phyloP scores from a whole-genome alignment of 2,329 filamentous ascomycete genomes.

The Rhynchosporium secalis region DNA sequence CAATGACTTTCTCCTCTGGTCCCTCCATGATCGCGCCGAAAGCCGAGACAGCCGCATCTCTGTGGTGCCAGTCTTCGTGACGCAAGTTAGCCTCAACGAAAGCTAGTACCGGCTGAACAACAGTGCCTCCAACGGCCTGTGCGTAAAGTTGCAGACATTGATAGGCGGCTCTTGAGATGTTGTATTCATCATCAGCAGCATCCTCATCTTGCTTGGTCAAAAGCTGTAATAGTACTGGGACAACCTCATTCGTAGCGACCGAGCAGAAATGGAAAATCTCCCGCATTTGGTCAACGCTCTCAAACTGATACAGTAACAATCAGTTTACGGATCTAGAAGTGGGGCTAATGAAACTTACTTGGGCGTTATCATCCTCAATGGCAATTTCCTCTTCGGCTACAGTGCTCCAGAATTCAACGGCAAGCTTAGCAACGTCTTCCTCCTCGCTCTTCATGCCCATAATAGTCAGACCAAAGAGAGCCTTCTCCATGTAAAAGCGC shows the following conservation, averaged over 20 bases:
- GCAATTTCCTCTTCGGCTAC: constrained; percentile 98
- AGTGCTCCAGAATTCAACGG: constrained; percentile 99
- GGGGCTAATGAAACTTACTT: constrained; percentile 49
- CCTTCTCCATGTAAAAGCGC: constrained; percentile 99
- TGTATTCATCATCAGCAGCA: constrained; percentile 95
- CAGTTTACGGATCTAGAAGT: background rate
- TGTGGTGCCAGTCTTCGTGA: constrained; percentile 88
- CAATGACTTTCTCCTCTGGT: constrained; percentile 86
- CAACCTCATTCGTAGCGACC: constrained; percentile 89
- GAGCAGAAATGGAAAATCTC: constrained; percentile 95
- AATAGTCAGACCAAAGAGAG: constrained; percentile 93
- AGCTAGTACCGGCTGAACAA: constrained; percentile 81
- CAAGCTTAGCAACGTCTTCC: constrained; percentile 96
- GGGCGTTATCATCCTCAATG: constrained; percentile 94
- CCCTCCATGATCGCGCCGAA: constrained; percentile 99
- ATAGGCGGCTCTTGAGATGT: constrained; percentile 90
- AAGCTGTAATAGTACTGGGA: constrained; percentile 84
- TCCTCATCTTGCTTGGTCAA: constrained; percentile 98
- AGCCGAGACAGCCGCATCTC: constrained; percentile 93
- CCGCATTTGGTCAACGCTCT: constrained; percentile 59
- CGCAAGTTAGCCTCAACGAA: constrained; percentile 93
- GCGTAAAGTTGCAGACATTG: constrained; percentile 95
- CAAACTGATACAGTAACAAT: constrained; percentile 29
- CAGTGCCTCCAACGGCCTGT: constrained; percentile 80
- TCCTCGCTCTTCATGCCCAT: constrained; percentile 98